Evolutionary conservation across 2,329 filamentous ascomycete species (phyloP).

Genomic region (Parafenestella ontariensis): DNA sequence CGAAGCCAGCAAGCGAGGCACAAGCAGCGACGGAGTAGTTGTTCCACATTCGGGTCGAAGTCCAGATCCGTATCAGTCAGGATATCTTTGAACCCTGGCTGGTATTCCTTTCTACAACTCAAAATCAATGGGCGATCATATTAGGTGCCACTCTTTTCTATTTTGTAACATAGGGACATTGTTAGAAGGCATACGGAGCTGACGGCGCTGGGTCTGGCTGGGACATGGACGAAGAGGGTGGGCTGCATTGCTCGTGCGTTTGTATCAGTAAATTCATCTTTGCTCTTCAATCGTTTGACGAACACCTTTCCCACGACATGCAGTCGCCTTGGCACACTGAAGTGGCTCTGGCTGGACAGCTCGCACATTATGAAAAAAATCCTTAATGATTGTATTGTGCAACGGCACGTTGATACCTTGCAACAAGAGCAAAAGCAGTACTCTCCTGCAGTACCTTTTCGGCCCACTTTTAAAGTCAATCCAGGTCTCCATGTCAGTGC

Average conservation of each 20-base stretch:
- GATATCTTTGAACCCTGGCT: neutral
- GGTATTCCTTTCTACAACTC: neutral
- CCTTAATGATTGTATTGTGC: no score
- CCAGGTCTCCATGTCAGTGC: no score
- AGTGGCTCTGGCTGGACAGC: neutral
- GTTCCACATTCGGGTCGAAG: neutral
- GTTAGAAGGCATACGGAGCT: conserved; percentile 15
- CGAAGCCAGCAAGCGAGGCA: conserved; percentile 49
- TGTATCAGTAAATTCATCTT: conserved; percentile 16
- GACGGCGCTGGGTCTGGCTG: conserved; percentile 16
- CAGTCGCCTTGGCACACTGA: neutral
- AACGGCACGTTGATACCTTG: no score
- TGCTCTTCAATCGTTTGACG: neutral
- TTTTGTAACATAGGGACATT: conserved; percentile 23
- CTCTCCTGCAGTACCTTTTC: no score
- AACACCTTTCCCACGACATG: neutral
- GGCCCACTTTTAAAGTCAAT: no score
- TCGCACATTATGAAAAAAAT: no score
- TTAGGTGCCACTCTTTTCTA: conserved; percentile 9
- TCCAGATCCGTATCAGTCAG: neutral
- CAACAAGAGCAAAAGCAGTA: no score
- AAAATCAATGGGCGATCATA: neutral
- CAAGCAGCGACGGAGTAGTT: conserved; percentile 44
- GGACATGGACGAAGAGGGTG: conserved; percentile 2
- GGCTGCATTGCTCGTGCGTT: conserved; percentile 3